Conservation (phyloP, 1,284 basidiomycete genomes). For the Neonothopanus nambi region DNA sequence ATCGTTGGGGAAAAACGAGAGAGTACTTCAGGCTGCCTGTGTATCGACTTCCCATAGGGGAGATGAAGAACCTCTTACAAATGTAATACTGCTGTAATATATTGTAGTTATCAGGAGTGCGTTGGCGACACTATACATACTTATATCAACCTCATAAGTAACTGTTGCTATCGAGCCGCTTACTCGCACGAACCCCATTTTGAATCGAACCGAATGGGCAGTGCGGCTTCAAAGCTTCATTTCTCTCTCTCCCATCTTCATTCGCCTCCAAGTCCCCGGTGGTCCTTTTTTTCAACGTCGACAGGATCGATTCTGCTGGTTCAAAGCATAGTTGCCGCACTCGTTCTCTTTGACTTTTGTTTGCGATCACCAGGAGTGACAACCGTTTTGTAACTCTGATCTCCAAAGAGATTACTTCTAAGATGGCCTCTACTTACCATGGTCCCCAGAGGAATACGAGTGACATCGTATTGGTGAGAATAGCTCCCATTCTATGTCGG, state of each 20-base stretch:
- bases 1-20: conserved; percentile 69
- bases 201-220: too few relatives aligned
- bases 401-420: neutral
- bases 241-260: conserved; percentile 13
- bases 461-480: conserved; percentile 31
- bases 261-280: conserved; percentile 11
- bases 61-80: conserved; percentile 33
- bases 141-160: too few relatives aligned
- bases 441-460: conserved; percentile 19
- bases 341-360: neutral
- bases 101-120: too few relatives aligned
- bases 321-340: conserved; percentile 4
- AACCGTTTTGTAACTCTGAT: neutral
- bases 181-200: too few relatives aligned
- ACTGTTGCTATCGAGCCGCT: too few relatives aligned
- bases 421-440: conserved; percentile 15
- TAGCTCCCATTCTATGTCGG: conserved; percentile 18
- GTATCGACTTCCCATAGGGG: conserved; percentile 64
- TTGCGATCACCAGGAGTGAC: conserved; percentile 2
- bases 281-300: conserved; percentile 15
- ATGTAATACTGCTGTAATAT: too few relatives aligned
- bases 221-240: conserved; percentile 4
- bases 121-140: too few relatives aligned
- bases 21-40: conserved; percentile 71
- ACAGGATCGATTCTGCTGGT: conserved; percentile 18